Evolutionary conservation across 164 flowering plant genomes (phyloP).

Genomic region (Tinospora cordifolia): DNA sequence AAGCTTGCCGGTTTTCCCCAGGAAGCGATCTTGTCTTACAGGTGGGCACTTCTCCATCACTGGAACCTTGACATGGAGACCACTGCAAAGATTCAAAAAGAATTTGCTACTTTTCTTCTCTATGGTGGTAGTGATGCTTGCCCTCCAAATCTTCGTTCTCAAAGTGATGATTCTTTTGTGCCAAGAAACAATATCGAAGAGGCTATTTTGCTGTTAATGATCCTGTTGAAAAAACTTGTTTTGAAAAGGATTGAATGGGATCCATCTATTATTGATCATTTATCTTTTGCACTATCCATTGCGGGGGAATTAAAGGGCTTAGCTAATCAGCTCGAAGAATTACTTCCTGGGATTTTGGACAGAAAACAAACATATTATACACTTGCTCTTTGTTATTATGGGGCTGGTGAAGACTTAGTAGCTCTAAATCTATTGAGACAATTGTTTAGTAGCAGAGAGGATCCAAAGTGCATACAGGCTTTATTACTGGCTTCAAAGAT

Average conservation of each 20-base stretch:
- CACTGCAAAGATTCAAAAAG: constrained; percentile 59
- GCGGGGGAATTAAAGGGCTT: constrained; percentile 48
- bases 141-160: constrained; percentile 76
- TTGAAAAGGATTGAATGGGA: constrained; percentile 61
- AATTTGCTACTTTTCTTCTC: constrained; percentile 76
- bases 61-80: constrained; percentile 79
- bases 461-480: constrained; percentile 35
- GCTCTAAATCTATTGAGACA: constrained; percentile 66
- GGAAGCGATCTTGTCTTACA: constrained; percentile 59
- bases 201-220: constrained; percentile 62
- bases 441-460: constrained; percentile 38
- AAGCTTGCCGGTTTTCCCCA: constrained; percentile 52
- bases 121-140: constrained; percentile 76
- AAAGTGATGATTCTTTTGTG: constrained; percentile 66
- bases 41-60: constrained; percentile 62
- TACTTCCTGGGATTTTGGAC: constrained; percentile 51
- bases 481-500: constrained; percentile 74
- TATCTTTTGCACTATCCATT: constrained; percentile 67
- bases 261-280: constrained; percentile 71
- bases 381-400: constrained; percentile 76
- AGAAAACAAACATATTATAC: constrained; percentile 44
- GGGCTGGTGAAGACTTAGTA: constrained; percentile 50
- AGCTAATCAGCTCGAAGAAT: constrained; percentile 59
- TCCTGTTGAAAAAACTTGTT: constrained; percentile 47
- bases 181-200: constrained; percentile 90